These are phyloP conservation scores for Podila verticillata DNA, from an alignment of 192 early-diverging fungal genomes.

Conservation along the genomic window DNA sequence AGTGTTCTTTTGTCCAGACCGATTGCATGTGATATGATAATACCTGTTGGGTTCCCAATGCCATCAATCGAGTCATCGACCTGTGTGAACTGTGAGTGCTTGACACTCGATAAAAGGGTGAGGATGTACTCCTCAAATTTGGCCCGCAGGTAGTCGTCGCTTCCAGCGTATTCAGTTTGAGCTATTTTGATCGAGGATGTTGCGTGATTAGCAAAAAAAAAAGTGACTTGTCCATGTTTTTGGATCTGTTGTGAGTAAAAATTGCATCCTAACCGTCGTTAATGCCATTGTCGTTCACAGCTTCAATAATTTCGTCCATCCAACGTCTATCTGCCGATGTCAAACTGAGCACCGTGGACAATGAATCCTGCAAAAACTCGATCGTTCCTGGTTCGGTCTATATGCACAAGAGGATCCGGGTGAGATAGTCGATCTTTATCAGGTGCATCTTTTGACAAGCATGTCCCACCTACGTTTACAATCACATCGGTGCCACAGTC, in stretches of 20 bases:
- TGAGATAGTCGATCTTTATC: not conserved
- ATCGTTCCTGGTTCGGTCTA: constrained; percentile 78
- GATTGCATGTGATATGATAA: not conserved
- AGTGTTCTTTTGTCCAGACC: too few species aligned
- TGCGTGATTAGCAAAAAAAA: not conserved
- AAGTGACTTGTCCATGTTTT: not conserved
- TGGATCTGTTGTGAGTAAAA: not conserved
- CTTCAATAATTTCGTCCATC: constrained; percentile 80
- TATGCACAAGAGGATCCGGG: not conserved
- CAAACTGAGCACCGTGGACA: constrained; percentile 62
- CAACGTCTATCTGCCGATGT: constrained; percentile 80
- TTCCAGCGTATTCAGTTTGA: constrained; percentile 76
- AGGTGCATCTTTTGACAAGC: too few species aligned
- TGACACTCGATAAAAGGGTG: constrained; percentile 72
- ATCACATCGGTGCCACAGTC: constrained; percentile 76
- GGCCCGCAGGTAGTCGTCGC: constrained; percentile 80
- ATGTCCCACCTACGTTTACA: constrained; percentile 64
- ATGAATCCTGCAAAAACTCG: constrained; percentile 71
- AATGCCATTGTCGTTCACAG: constrained; percentile 66
- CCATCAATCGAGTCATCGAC: constrained; percentile 30
- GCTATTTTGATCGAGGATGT: constrained; percentile 3
- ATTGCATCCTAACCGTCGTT: constrained; percentile 54
- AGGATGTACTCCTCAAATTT: constrained; percentile 81
- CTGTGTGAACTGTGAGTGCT: constrained; percentile 59
- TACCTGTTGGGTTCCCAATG: constrained; percentile 34